A percentile compares a stretch with the other conserved stretches of the same genome.
Conservation (phyloP, 1,284 basidiomycete species). For the Pseudomicrostroma phylloplanum region DNA sequence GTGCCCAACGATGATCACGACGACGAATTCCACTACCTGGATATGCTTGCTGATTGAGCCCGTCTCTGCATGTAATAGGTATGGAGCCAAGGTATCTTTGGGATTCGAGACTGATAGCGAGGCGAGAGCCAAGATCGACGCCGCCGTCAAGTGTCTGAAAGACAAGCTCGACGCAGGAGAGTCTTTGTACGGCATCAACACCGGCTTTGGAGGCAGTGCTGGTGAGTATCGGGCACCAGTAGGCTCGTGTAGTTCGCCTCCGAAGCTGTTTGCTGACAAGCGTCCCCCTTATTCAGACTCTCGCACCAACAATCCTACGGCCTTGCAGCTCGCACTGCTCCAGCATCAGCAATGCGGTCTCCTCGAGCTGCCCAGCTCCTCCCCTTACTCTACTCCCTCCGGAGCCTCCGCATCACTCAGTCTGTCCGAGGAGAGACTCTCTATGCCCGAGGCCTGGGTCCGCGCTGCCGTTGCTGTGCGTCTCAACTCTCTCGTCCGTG, state of each 20-base stretch:
- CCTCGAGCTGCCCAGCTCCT: conserved; percentile 26
- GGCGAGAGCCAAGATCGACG: conserved; percentile 77
- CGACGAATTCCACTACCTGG: too few relatives aligned
- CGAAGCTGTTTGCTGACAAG: too few relatives aligned
- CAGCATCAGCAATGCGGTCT: conserved; percentile 44
- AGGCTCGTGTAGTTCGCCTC: too few relatives aligned
- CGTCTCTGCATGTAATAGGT: conserved; percentile 74
- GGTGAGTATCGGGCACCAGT: too few relatives aligned
- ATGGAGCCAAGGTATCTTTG: conserved; percentile 85
- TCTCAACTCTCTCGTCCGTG: conserved; percentile 63
- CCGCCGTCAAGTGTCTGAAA: conserved; percentile 67
- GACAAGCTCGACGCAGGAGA: conserved; percentile 73
- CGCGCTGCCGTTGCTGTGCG: conserved; percentile 78
- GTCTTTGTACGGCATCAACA: conserved; percentile 18
- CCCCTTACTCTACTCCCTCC: conserved; percentile 15
- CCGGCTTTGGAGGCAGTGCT: conserved; percentile 42
- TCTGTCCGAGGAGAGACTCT: conserved; percentile 17
- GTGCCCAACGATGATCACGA: background rate
- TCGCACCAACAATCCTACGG: conserved; percentile 33
- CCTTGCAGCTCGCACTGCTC: conserved; percentile 38
- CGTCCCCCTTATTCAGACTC: conserved; percentile 17
- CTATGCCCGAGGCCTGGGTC: conserved; percentile 68
- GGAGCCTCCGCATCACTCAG: conserved; percentile 10
- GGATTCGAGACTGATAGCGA: conserved; percentile 69
- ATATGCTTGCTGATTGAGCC: background rate